Conservation (phyloP, 2,329 filamentous ascomycete species). For the Fusarium sp. region DNA sequence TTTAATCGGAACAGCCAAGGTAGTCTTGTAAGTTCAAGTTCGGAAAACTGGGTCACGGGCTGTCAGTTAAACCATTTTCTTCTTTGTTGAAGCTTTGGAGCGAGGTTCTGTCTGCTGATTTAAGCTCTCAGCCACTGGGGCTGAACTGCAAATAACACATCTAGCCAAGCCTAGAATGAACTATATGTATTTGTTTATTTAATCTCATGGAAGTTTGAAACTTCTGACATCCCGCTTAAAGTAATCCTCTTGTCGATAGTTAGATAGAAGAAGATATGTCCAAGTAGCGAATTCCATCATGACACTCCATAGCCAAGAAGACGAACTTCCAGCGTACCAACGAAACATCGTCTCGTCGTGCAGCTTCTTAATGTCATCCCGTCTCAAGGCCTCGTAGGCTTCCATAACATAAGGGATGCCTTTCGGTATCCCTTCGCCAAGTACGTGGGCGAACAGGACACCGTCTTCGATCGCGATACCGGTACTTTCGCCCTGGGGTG, state of each 20-base stretch:
- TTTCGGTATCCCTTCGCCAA: not conserved
- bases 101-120: too few species aligned
- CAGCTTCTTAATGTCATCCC: not conserved
- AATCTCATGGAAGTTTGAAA: not conserved
- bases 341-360: not conserved
- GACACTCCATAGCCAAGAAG: not conserved
- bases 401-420: rapidly evolving
- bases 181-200: too few species aligned
- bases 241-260: not conserved
- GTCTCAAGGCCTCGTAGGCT: not conserved
- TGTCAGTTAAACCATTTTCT: too few species aligned
- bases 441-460: not conserved
- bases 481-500: not conserved
- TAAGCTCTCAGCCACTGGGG: too few species aligned
- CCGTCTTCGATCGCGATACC: not conserved
- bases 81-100: too few species aligned
- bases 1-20: too few species aligned
- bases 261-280: not conserved
- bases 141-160: too few species aligned
- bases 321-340: not conserved
- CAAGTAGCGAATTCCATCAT: not conserved
- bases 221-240: not conserved
- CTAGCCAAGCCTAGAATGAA: too few species aligned
- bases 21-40: too few species aligned
- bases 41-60: too few species aligned